Evolutionary conservation across 2,329 filamentous ascomycete genomes (phyloP), one percentile per base, ranked within the genome.

Genomic region (Domatiomyces catenatus): DNA sequence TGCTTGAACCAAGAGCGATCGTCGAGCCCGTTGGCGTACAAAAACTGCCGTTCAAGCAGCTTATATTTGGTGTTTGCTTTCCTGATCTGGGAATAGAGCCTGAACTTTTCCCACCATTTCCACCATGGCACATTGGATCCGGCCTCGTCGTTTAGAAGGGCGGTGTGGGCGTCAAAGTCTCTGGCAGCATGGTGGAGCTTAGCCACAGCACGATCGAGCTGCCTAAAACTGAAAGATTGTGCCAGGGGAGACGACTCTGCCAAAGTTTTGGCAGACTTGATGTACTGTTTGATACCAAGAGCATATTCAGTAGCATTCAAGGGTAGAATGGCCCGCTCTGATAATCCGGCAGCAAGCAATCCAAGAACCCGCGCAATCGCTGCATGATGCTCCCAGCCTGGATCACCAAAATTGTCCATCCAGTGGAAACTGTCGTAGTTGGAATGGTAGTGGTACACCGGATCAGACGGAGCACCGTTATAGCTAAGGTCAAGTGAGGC

Each of bases 1-100:
- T 95, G 90, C 70, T 95, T 95, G 71, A 90, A 96, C 88, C 88
- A 95, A 20, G 72, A 71, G 53, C 90, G 73, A n/a, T 55, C 26
- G 63, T 94, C 89, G 18, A 96, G 68, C 0, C 90, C 90, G 2
- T 75, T 72, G 3, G 78, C 68, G 60, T 86, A 83, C 55, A 95
- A 60, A 66, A 95, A 94, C 48, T 81, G 73, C 15, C 88, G 75
- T 66, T 96, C 90, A 0, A 96, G 69, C 7, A 73, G 71, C 74
- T 94, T 94, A 72, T 94, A 94, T 64, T 84, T 84, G 28, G 72
- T 73, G 66, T 96, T 96, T 44, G 83, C 76, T 8, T 67, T 71
- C 24, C 79, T 75, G 48, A 94, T 77, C 17, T 77, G 70, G 50
- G 76, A 73, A 53, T 75, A 77, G 1, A 89, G 71, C 55, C 73